Evolutionary conservation across 2,329 filamentous ascomycete species (phyloP).

Genomic region (Aureobasidium sp.): DNA sequence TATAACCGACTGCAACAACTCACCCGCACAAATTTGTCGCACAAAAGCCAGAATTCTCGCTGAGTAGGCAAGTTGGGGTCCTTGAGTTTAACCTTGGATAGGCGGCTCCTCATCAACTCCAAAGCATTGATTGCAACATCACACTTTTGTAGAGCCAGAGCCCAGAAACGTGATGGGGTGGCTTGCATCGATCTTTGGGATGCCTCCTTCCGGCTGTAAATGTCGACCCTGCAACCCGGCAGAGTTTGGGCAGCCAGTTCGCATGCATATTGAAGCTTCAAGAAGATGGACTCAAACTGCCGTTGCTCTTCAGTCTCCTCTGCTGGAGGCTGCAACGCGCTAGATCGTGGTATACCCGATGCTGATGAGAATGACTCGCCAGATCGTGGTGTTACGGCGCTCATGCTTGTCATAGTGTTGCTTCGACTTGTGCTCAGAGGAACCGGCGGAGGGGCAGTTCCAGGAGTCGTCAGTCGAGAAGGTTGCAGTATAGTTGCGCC

Average conservation of each 20-base stretch:
- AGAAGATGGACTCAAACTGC: conserved; percentile 73
- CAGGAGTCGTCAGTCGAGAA: conserved; percentile 28
- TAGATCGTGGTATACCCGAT: conserved; percentile 34
- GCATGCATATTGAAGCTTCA: conserved; percentile 64
- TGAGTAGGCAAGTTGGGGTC: conserved; percentile 65
- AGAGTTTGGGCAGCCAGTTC: conserved; percentile 64
- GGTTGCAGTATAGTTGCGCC: conserved; percentile 43
- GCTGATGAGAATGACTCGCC: conserved; percentile 61
- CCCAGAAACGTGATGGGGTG: conserved; percentile 54
- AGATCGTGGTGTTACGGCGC: conserved; percentile 60
- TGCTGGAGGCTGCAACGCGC: conserved; percentile 32
- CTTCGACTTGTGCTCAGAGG: conserved; percentile 42
- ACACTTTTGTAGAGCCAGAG: conserved; percentile 61
- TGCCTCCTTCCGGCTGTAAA: conserved; percentile 53
- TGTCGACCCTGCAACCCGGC: conserved; percentile 59
- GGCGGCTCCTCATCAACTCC: conserved; percentile 59
- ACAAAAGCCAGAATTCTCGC: conserved; percentile 58
- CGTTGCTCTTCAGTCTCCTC: conserved; percentile 65
- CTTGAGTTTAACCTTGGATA: conserved; percentile 75
- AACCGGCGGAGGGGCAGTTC: conserved; percentile 31
- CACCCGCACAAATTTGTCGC: conserved; percentile 60
- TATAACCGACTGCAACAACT: conserved; percentile 14
- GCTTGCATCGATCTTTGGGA: conserved; percentile 32
- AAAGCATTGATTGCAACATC: conserved; percentile 62
- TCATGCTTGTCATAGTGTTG: conserved; percentile 43